Evolutionary conservation across 116 monocot genomes (phyloP).

Genomic region (Papilionanthe hybrid): DNA sequence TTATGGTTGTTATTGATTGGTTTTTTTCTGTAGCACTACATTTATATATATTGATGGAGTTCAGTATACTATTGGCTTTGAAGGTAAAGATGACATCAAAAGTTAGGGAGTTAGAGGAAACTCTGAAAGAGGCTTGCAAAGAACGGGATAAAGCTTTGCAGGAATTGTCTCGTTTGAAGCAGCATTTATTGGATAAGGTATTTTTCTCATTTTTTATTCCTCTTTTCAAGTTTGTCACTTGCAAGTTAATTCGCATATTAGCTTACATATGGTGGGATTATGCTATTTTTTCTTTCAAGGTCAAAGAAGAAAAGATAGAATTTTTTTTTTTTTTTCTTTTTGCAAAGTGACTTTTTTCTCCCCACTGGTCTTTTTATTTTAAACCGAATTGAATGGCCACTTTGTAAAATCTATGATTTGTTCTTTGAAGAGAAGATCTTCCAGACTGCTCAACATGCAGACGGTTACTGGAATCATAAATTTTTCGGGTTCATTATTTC

Average conservation of each 20-base stretch:
- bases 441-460: not conserved
- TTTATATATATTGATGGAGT: not conserved
- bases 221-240: not conserved
- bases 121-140: slow-evolving; percentile 40
- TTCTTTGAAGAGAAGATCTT: not conserved
- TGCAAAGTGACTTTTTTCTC: not conserved
- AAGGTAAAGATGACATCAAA: slow-evolving; percentile 41
- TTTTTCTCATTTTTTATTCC: slow-evolving; percentile 6
- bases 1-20: not conserved
- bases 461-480: not conserved
- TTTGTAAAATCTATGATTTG: not conserved
- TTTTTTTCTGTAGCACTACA: not conserved
- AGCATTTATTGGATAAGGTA: slow-evolving; percentile 93
- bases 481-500: not conserved
- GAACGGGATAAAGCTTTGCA: slow-evolving; percentile 81
- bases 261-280: not conserved
- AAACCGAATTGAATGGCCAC: not conserved
- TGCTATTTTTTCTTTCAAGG: not conserved
- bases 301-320: not conserved
- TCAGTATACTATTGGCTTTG: slow-evolving; percentile 13
- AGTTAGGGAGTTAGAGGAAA: slow-evolving; percentile 48
- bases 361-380: not conserved
- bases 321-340: not conserved
- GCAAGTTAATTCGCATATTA: not conserved
- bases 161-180: slow-evolving; percentile 80